phyloP scores from a whole-genome alignment of 495 filamentous ascomycete genomes.

The Echria macrotheca region DNA sequence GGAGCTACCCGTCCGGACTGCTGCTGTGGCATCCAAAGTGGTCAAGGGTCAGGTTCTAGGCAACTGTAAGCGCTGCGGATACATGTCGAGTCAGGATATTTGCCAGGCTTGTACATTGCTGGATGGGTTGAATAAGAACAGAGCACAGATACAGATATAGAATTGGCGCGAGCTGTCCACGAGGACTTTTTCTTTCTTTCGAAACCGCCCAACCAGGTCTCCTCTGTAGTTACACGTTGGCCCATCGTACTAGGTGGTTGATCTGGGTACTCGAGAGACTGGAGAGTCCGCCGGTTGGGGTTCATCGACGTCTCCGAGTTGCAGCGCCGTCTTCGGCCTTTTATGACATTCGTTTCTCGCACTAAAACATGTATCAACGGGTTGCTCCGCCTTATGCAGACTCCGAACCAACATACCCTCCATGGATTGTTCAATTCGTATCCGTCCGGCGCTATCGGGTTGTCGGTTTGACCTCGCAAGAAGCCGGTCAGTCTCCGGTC shows the following conservation, averaged over 20 bases:
- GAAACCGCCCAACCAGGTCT: no score
- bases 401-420: slow-evolving; percentile 47
- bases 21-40: slow-evolving; percentile 19
- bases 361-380: slow-evolving; percentile 29
- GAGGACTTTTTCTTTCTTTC: background rate
- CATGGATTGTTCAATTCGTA: slow-evolving; percentile 96
- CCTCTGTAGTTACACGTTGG: no score
- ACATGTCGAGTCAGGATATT: slow-evolving; percentile 89
- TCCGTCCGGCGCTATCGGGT: slow-evolving; percentile 68
- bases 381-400: background rate
- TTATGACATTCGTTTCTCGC: slow-evolving; percentile 46
- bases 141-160: slow-evolving; percentile 69
- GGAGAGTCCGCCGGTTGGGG: no score
- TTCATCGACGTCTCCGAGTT: no score
- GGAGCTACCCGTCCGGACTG: slow-evolving; percentile 17
- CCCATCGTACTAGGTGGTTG: no score
- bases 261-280: no score
- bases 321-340: no score
- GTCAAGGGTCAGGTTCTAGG: slow-evolving; percentile 63
- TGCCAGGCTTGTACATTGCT: slow-evolving; percentile 92
- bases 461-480: slow-evolving; percentile 80
- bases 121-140: slow-evolving; percentile 86
- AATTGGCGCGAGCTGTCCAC: slow-evolving; percentile 17
- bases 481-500: slow-evolving; percentile 84
- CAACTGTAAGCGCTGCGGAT: slow-evolving; percentile 82